Conservation (phyloP, 805 yeast genomes). For the Yarrowia deformans region DNA sequence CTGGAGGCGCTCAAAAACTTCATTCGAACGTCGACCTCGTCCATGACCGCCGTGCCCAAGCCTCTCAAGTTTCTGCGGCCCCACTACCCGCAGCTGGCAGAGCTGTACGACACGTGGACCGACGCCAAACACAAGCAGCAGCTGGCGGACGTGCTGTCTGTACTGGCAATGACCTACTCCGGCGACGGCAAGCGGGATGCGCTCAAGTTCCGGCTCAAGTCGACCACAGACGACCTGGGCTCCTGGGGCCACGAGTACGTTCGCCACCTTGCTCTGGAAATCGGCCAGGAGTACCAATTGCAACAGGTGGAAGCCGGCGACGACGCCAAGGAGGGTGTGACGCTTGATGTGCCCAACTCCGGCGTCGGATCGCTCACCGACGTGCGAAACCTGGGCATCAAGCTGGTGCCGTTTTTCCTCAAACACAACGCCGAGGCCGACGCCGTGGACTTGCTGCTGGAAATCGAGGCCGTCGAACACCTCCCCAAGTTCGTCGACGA, state of each 20-base stretch:
- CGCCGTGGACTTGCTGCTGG: slow-evolving; percentile 91
- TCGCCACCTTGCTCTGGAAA: slow-evolving; percentile 93
- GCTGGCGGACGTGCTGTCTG: slow-evolving; percentile 89
- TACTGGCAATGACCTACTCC: slow-evolving; percentile 92
- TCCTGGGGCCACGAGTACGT: slow-evolving; percentile 99
- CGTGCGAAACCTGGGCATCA: slow-evolving; percentile 70
- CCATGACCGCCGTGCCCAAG: slow-evolving; percentile 99
- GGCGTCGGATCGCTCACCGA: slow-evolving; percentile 45
- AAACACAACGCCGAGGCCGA: slow-evolving; percentile 98
- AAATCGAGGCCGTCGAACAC: slow-evolving; percentile 85
- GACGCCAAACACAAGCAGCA: slow-evolving; percentile 54
- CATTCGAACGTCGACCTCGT: slow-evolving; percentile 91
- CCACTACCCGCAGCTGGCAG: slow-evolving; percentile 72
- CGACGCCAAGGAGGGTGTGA: slow-evolving; percentile 45
- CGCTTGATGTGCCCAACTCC: slow-evolving; percentile 4
- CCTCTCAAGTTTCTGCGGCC: slow-evolving; percentile 96
- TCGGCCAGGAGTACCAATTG: slow-evolving; percentile 75
- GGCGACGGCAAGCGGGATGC: slow-evolving; percentile 81
- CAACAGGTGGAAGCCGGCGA: slow-evolving; percentile 44
- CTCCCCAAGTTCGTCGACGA: slow-evolving; percentile 85
- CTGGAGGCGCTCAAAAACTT: slow-evolving; percentile 73
- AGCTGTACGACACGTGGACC: slow-evolving; percentile 73
- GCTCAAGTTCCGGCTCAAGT: slow-evolving; percentile 75
- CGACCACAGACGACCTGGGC: slow-evolving; percentile 64
- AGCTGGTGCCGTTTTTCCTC: slow-evolving; percentile 86